Percentiles rank a stretch among this genome's conserved stretches.
phyloP scores from a whole-genome alignment of 441 rosid genomes.

The Erodium texanum region DNA sequence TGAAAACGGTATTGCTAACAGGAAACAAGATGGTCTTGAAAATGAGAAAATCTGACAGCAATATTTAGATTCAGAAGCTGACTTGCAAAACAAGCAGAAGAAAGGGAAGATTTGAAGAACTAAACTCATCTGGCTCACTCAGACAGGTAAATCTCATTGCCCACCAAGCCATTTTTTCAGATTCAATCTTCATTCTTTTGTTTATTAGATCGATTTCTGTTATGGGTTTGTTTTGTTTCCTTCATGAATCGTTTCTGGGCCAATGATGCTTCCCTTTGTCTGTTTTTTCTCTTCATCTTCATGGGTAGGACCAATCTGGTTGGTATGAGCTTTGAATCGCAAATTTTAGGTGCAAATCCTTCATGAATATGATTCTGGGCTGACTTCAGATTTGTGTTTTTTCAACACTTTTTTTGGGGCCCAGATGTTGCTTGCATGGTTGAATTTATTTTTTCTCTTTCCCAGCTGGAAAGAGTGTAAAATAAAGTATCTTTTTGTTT shows the following conservation, averaged over 20 bases:
- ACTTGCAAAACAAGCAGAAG: background rate
- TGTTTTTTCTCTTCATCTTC: background rate
- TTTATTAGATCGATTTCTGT: background rate
- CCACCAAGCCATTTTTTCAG: background rate
- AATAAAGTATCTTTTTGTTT: background rate
- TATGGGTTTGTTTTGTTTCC: no score
- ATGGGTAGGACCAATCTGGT: background rate
- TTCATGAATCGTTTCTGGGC: background rate
- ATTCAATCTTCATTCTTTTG: background rate
- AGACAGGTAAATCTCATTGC: background rate
- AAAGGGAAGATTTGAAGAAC: background rate
- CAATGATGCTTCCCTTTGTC: background rate
- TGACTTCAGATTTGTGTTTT: constrained; percentile 1
- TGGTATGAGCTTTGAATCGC: background rate
- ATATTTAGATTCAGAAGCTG: background rate
- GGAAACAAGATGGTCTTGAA: no score
- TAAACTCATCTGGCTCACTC: no score
- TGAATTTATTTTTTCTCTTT: background rate
- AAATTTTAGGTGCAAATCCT: no score
- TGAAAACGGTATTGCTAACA: no score
- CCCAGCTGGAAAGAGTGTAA: background rate
- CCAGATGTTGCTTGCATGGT: background rate
- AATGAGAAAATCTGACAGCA: background rate
- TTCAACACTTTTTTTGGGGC: background rate
- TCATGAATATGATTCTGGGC: background rate